phyloP scores from a whole-genome alignment of 139 green algal genomes.

The Ettlia oleoabundans region DNA sequence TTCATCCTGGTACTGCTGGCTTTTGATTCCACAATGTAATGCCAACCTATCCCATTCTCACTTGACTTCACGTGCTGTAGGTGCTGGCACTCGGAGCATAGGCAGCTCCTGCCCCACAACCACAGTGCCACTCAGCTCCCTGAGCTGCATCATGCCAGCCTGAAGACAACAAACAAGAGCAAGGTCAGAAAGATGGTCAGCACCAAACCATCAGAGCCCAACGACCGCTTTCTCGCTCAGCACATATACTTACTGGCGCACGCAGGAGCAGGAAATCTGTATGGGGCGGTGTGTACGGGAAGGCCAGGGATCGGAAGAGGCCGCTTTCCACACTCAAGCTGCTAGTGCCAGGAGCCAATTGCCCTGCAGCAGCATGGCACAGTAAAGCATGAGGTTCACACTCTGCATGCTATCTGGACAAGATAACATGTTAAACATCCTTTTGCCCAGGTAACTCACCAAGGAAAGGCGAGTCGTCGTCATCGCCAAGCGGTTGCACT shows the following conservation, averaged over 20 bases:
- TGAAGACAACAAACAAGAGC: not conserved
- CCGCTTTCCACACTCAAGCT: constrained; percentile 56
- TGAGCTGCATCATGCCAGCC: constrained; percentile 63
- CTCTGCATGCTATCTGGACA: too few species aligned
- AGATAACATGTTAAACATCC: not conserved
- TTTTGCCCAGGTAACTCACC: constrained; percentile 18
- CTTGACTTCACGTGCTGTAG: constrained; percentile 43
- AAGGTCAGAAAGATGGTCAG: too few species aligned
- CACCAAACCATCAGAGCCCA: too few species aligned
- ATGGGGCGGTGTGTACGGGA: constrained; percentile 50
- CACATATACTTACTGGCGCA: not conserved
- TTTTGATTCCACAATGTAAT: too few species aligned
- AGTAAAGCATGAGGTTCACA: too few species aligned
- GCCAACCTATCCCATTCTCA: constrained; percentile 9
- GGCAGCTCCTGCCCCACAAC: constrained; percentile 79
- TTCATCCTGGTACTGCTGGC: too few species aligned
- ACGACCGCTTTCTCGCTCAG: not conserved
- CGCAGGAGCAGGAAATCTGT: constrained; percentile 89
- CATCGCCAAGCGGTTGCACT: constrained; percentile 57
- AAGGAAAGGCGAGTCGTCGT: constrained; percentile 71
- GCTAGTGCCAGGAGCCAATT: constrained; percentile 44
- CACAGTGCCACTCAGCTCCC: constrained; percentile 71
- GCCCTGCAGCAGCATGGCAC: not conserved
- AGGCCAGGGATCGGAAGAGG: constrained; percentile 70
- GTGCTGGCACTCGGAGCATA: constrained; percentile 42